Conservation (phyloP, 805 yeast genomes). For the Vanderwaltozyma verrucispora region DNA sequence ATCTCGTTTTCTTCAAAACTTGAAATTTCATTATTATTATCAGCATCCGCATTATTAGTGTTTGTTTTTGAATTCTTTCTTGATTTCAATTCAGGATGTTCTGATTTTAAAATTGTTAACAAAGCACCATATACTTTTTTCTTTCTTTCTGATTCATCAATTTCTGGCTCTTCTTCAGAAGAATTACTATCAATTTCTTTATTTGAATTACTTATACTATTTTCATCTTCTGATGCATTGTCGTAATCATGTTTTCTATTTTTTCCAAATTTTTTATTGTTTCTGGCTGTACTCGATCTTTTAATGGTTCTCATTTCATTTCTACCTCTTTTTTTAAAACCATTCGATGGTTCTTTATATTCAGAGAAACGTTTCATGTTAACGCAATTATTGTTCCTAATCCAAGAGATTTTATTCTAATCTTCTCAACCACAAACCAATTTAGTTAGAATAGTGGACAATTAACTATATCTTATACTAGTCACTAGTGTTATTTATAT, state of each 20-base stretch:
- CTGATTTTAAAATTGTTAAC: conserved; percentile 47
- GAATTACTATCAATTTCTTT: conserved; percentile 3
- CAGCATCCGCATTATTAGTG: conserved; percentile 9
- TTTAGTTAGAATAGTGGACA: too few species aligned
- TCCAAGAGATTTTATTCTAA: too few species aligned
- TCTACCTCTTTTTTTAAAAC: conserved; percentile 40
- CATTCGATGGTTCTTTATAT: not conserved
- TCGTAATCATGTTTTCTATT: conserved; percentile 5
- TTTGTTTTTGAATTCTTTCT: conserved; percentile 9
- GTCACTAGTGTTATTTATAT: too few species aligned
- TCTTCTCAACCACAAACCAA: too few species aligned
- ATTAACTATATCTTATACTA: too few species aligned
- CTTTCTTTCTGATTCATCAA: conserved; percentile 18
- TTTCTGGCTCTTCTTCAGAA: conserved; percentile 8
- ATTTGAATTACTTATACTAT: conserved; percentile 9
- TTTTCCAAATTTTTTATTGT: conserved; percentile 20
- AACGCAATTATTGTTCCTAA: too few species aligned
- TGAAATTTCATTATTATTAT: conserved; percentile 16
- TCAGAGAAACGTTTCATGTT: not conserved
- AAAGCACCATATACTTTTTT: conserved; percentile 57
- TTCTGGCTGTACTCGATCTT: conserved; percentile 35
- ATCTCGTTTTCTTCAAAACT: conserved; percentile 23
- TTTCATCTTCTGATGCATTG: conserved; percentile 7
- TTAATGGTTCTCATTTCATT: conserved; percentile 49
- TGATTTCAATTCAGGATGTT: conserved; percentile 32